Percentiles rank a stretch among this genome's conserved stretches.
Evolutionary conservation across 2,329 filamentous ascomycete genomes (phyloP).

Genomic region (Phyllosticta paracitricarpa): DNA sequence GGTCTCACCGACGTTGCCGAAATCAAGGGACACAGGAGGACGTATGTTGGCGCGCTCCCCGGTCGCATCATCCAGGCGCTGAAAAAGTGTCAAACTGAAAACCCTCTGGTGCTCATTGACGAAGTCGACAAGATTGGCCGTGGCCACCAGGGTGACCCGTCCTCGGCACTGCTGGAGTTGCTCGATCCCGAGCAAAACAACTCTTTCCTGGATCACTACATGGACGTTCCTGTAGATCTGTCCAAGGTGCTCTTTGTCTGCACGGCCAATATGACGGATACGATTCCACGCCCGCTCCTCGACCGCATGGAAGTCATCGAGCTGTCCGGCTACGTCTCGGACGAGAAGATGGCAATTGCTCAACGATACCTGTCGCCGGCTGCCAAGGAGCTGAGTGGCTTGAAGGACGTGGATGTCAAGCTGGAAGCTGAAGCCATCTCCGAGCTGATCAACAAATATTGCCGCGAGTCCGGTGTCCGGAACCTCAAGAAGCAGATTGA

Average conservation of each 20-base stretch:
- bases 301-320: constrained; percentile 98
- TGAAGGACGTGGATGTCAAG: constrained; percentile 85
- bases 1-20: constrained; percentile 95
- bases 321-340: constrained; percentile 88
- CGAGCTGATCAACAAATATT: constrained; percentile 97
- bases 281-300: constrained; percentile 83
- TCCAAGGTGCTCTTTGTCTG: constrained; percentile 98
- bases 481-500: constrained; percentile 99
- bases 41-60: constrained; percentile 90
- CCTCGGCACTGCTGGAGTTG: constrained; percentile 84
- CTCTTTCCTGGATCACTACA: constrained; percentile 96
- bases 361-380: constrained; percentile 85
- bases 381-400: constrained; percentile 85
- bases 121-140: constrained; percentile 97
- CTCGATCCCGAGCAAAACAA: constrained; percentile 95
- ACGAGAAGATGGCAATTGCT: constrained; percentile 98
- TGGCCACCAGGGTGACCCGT: constrained; percentile 92
- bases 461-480: constrained; percentile 89
- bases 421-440: constrained; percentile 80
- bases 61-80: constrained; percentile 95
- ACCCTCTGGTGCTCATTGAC: constrained; percentile 90
- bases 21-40: constrained; percentile 94
- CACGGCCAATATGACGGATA: constrained; percentile 98
- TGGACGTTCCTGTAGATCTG: constrained; percentile 94
- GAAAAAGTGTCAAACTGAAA: constrained; percentile 99